Percentiles rank a stretch among this genome's conserved stretches.
These are phyloP conservation scores for Dioscorea cayenensis DNA, from an alignment of 116 monocot genomes.

Conservation along the genomic window DNA sequence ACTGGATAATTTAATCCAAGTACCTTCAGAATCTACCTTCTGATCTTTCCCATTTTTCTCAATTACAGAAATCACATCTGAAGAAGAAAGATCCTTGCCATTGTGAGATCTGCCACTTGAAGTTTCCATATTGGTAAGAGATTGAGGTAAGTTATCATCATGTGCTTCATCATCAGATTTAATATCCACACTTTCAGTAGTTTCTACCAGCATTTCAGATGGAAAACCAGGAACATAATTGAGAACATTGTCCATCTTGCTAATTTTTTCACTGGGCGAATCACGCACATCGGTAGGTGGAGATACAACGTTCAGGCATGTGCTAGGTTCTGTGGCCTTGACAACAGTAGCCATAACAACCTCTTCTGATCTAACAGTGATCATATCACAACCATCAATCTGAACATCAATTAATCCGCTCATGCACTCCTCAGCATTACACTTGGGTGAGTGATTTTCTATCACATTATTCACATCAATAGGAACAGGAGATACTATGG, in stretches of 20 bases:
- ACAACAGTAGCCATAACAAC: conserved; percentile 12
- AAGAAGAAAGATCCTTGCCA: conserved; percentile 13
- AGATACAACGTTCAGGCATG: conserved; percentile 7
- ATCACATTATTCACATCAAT: conserved; percentile 9
- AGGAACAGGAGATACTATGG: background rate
- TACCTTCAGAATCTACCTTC: conserved; percentile 14
- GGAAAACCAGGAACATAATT: background rate
- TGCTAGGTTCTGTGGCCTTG: conserved; percentile 10
- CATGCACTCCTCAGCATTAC: conserved; percentile 8
- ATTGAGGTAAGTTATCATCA: background rate
- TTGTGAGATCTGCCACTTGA: background rate
- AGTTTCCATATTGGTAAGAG: conserved; percentile 12
- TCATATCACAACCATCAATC: conserved; percentile 13
- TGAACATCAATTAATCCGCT: conserved; percentile 13
- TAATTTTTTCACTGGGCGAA: background rate
- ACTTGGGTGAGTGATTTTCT: conserved; percentile 8
- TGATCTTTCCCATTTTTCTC: conserved; percentile 15
- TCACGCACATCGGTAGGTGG: conserved; percentile 5
- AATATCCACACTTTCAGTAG: background rate
- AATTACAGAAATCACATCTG: conserved; percentile 8
- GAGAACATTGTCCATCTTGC: background rate
- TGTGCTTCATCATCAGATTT: background rate
- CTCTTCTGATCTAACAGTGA: conserved; percentile 10
- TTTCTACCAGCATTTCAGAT: too few species aligned
- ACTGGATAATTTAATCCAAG: conserved; percentile 17